phyloP scores from a whole-genome alignment of 2,329 filamentous ascomycete species.

The Colletotrichum zoysiae region DNA sequence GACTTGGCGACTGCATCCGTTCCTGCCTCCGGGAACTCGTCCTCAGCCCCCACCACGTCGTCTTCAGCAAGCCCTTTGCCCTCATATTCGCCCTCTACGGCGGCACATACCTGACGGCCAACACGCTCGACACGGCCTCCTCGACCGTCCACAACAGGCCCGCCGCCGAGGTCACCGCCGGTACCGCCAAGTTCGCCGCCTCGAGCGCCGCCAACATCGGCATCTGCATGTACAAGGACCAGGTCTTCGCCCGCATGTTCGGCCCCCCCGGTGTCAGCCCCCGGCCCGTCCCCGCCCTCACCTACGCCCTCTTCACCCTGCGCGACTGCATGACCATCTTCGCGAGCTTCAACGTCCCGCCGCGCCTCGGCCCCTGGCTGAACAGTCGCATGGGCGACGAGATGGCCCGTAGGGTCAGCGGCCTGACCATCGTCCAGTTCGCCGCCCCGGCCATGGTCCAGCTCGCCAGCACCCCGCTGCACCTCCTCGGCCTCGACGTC shows the following conservation, averaged over 20 bases:
- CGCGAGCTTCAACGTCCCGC: slow-evolving; percentile 90
- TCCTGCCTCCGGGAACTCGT: slow-evolving; percentile 69
- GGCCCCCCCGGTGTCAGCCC: slow-evolving; percentile 68
- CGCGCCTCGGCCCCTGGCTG: slow-evolving; percentile 79
- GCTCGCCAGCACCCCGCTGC: slow-evolving; percentile 83
- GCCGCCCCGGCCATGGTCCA: slow-evolving; percentile 83
- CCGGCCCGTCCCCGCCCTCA: slow-evolving; percentile 74
- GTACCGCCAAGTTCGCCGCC: slow-evolving; percentile 83
- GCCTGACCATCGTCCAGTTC: slow-evolving; percentile 81
- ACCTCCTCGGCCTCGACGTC: slow-evolving; percentile 86
- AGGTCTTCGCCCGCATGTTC: slow-evolving; percentile 86
- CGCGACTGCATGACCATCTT: slow-evolving; percentile 93
- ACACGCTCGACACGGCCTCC: slow-evolving; percentile 83
- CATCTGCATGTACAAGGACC: slow-evolving; percentile 91
- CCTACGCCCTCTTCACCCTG: slow-evolving; percentile 82
- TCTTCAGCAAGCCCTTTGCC: slow-evolving; percentile 75
- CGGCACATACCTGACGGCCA: slow-evolving; percentile 90
- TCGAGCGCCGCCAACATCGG: slow-evolving; percentile 87
- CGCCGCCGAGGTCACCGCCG: slow-evolving; percentile 76
- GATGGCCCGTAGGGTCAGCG: slow-evolving; percentile 62
- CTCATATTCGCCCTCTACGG: slow-evolving; percentile 84
- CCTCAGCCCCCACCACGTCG: slow-evolving; percentile 69
- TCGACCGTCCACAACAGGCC: slow-evolving; percentile 72
- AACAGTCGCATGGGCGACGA: slow-evolving; percentile 66
- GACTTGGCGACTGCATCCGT: slow-evolving; percentile 70